phyloP scores from a whole-genome alignment of 805 yeast genomes.

The Ogataea saltuana region DNA sequence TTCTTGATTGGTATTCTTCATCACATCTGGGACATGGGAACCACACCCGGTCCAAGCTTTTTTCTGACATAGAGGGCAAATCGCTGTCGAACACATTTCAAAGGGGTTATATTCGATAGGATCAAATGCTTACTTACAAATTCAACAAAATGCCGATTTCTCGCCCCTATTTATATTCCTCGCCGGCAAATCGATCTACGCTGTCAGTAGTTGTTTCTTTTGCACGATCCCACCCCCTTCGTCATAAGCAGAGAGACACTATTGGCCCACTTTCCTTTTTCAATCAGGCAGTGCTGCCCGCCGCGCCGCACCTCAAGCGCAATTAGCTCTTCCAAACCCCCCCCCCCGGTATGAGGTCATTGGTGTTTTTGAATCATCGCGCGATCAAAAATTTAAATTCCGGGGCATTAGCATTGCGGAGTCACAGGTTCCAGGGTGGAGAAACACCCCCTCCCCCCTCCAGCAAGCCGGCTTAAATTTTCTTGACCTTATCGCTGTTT shows the following conservation, averaged over 20 bases:
- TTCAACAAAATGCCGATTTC: not conserved
- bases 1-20: constrained; percentile 49
- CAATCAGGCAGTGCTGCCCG: not conserved
- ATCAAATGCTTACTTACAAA: not conserved
- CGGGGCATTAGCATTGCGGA: constrained; percentile 3
- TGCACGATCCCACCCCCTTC: constrained; percentile 6
- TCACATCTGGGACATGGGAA: constrained; percentile 51
- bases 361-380: constrained; percentile 6
- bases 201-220: constrained; percentile 1
- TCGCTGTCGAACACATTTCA: constrained; percentile 38
- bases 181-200: not conserved
- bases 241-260: not conserved
- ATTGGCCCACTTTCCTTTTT: not conserved
- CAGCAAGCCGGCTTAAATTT: not conserved
- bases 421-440: constrained; percentile 4
- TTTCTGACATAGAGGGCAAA: constrained; percentile 44
- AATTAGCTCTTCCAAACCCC: not conserved
- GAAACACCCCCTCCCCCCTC: constrained; percentile 1
- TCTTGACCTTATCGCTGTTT: not conserved
- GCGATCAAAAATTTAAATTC: too few species aligned
- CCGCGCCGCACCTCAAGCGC: too few species aligned
- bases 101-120: not conserved
- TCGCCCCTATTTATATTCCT: constrained; percentile 4
- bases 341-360: constrained; percentile 7
- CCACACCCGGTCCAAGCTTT: constrained; percentile 71